These are phyloP conservation scores for Avena sativa DNA, from an alignment of 176 grass and related monocot species.

Conservation along the genomic window DNA sequence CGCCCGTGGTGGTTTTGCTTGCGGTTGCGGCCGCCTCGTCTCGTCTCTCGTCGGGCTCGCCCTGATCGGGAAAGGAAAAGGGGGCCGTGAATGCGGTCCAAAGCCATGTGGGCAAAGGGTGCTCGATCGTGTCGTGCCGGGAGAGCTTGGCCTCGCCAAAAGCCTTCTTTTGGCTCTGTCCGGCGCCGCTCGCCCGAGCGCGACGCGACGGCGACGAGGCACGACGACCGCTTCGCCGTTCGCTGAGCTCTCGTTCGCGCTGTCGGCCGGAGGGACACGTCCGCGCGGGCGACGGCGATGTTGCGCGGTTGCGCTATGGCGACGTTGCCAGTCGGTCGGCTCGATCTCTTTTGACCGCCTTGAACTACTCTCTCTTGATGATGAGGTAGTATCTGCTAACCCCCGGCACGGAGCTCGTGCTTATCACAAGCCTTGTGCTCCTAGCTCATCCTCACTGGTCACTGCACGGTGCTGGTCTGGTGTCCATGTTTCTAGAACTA, in stretches of 20 bases:
- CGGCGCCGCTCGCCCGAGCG: not conserved
- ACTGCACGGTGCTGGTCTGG: too few species aligned
- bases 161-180: not conserved
- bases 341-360: too few species aligned
- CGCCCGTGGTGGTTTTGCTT: not conserved
- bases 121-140: not conserved
- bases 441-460: too few species aligned
- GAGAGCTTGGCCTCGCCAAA: too few species aligned
- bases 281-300: conserved; percentile 2
- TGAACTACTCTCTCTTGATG: too few species aligned
- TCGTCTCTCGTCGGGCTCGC: not conserved
- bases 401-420: too few species aligned
- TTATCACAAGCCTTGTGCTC: too few species aligned
- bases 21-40: not conserved
- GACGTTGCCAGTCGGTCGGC: not conserved
- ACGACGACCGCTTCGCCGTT: conserved; percentile 27
- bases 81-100: conserved; percentile 5
- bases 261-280: not conserved
- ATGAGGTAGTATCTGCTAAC: too few species aligned
- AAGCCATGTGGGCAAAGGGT: not conserved
- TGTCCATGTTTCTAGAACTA: too few species aligned
- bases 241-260: not conserved
- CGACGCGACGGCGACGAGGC: conserved; percentile 18
- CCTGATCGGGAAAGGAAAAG: not conserved
- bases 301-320: not conserved